A percentile compares a stretch with the other conserved stretches of the same genome.
Conservation (phyloP, 345 rosid species). For the Combretum micranthum region DNA sequence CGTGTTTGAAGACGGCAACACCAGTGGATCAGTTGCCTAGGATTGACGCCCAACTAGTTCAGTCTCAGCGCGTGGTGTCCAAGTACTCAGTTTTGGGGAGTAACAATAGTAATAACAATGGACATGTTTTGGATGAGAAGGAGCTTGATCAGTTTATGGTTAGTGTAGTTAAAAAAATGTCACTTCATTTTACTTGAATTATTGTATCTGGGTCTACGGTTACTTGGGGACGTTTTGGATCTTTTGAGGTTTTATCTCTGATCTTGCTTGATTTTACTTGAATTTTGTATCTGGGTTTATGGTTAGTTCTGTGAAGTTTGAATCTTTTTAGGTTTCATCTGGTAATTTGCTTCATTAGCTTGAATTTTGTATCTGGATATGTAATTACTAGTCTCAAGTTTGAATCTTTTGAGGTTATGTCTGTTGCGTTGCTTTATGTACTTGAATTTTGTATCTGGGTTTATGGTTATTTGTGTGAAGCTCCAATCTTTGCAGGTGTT, state of each 20-base stretch:
- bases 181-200: neutral
- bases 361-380: too few species aligned
- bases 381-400: too few species aligned
- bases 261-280: too few species aligned
- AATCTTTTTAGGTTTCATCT: too few species aligned
- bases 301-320: too few species aligned
- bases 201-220: neutral
- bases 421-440: too few species aligned
- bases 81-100: constrained; percentile 30
- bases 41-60: constrained; percentile 81
- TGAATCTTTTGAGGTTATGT: too few species aligned
- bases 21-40: constrained; percentile 90
- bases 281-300: too few species aligned
- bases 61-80: constrained; percentile 74
- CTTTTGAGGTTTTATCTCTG: neutral
- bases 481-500: too few species aligned
- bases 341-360: too few species aligned
- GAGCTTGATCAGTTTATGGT: constrained; percentile 98
- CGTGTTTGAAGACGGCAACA: constrained; percentile 71
- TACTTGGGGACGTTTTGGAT: neutral
- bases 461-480: too few species aligned
- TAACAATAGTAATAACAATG: constrained; percentile 26
- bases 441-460: too few species aligned
- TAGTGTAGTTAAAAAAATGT: constrained; percentile 10
- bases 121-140: constrained; percentile 57